Conservation (phyloP, 2,329 filamentous ascomycete genomes). For the Colletotrichum gigasporum region DNA sequence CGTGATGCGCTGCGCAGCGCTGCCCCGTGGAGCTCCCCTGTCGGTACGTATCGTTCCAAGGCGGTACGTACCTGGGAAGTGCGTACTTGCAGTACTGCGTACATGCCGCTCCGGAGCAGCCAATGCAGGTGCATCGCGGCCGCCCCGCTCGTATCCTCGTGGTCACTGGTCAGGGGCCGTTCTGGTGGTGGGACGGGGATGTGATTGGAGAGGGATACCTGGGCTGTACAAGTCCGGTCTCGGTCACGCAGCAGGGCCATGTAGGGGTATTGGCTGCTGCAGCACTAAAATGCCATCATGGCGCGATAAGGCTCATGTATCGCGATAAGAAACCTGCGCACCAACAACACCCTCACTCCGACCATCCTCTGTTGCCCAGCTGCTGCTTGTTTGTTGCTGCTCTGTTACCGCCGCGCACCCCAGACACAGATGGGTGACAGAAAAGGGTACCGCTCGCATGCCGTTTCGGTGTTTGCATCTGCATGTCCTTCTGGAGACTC, state of each 20-base stretch:
- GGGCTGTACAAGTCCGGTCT: slow-evolving; percentile 27
- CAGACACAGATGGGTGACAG: background rate
- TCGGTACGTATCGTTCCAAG: background rate
- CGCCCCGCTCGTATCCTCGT: slow-evolving; percentile 29
- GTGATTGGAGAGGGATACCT: slow-evolving; percentile 25
- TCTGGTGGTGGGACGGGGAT: slow-evolving; percentile 17
- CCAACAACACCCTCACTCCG: background rate
- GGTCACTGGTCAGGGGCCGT: slow-evolving; percentile 27
- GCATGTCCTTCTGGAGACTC: background rate
- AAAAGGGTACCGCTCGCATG: background rate
- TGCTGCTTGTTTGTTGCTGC: background rate
- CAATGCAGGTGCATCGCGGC: slow-evolving; percentile 33
- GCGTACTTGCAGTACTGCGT: background rate
- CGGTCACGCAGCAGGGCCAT: slow-evolving; percentile 8
- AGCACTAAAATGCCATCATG: slow-evolving; percentile 30
- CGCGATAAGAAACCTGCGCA: slow-evolving; percentile 32
- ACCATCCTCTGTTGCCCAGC: background rate
- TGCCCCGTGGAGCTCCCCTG: slow-evolving; percentile 17
- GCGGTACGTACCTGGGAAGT: background rate
- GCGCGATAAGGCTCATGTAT: slow-evolving; percentile 33
- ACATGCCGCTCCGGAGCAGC: slow-evolving; percentile 23
- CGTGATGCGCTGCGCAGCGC: slow-evolving; percentile 27
- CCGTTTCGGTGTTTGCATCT: slow-evolving; percentile 26
- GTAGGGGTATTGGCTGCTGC: slow-evolving; percentile 27
- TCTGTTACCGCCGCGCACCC: background rate